These are phyloP conservation scores for Brassica rapa DNA, from an alignment of 345 rosid genomes.

Conservation along the genomic window DNA sequence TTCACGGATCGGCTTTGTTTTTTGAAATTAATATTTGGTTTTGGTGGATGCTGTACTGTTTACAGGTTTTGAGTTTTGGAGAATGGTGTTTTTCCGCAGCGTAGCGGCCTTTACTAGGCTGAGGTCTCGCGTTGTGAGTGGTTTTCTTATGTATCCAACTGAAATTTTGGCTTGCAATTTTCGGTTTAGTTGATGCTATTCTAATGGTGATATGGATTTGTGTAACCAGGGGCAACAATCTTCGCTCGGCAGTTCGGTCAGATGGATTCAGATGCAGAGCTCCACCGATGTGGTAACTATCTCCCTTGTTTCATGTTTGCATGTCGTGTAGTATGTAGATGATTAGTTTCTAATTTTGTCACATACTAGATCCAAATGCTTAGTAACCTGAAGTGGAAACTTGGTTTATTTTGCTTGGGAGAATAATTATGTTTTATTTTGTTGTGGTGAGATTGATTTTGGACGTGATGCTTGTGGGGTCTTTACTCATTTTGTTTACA, in stretches of 20 bases:
- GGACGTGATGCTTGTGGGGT: background rate
- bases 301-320: background rate
- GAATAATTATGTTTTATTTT: background rate
- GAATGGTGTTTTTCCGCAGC: constrained; percentile 71
- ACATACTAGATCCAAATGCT: background rate
- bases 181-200: constrained; percentile 9
- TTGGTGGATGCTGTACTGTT: constrained; percentile 21
- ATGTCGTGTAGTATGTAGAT: background rate
- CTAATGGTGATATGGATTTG: constrained; percentile 19
- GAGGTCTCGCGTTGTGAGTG: constrained; percentile 68
- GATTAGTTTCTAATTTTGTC: background rate
- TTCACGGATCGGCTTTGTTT: constrained; percentile 13
- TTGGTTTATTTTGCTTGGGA: background rate
- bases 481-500: constrained; percentile 20
- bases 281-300: constrained; percentile 63
- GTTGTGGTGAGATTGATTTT: background rate
- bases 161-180: background rate
- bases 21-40: background rate
- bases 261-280: constrained; percentile 91
- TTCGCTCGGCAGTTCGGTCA: constrained; percentile 56
- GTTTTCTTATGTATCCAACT: background rate
- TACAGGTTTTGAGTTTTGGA: constrained; percentile 33
- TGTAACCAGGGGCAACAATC: constrained; percentile 61
- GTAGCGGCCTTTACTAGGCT: constrained; percentile 66
- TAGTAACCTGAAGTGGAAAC: background rate